Evolutionary conservation across 306 rosid species (phyloP).

Genomic region (barrel medic (Medicago truncatula)): MtrunA17r5.0-ANR NC_053046.1:960001-960500

Average conservation of each 20-base stretch:
- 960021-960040: background rate
- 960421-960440: background rate
- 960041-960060: background rate
- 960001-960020: background rate
- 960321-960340: background rate
- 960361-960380: background rate
- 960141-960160: background rate
- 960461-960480: background rate
- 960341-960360: background rate
- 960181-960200: background rate
- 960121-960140: background rate
- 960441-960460: background rate
- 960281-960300: background rate
- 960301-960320: background rate
- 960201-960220: background rate
- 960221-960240: background rate
- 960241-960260: background rate
- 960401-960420: background rate
- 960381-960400: background rate
- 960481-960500: background rate
- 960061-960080: conserved; percentile 1
- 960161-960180: background rate
- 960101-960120: background rate
- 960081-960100: background rate
- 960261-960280: background rate